Base-by-base conservation (phyloP, 208 protist species). In the Trypanosoma rangeli region DNA sequence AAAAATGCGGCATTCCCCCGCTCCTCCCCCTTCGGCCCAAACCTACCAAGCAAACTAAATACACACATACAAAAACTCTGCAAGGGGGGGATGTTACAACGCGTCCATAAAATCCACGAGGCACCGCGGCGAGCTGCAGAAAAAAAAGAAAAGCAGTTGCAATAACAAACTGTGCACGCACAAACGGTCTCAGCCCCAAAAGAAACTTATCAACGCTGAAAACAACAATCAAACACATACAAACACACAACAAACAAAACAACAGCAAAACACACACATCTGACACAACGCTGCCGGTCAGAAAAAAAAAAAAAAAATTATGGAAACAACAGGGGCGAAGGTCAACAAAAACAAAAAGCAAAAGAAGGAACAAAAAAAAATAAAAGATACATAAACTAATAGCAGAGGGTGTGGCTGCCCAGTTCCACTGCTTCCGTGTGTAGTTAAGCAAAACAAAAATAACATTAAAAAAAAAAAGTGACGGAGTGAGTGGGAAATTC, bases 361-460 rank as follows among this genome's bases (percentile, higher is more conserved):
- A 22, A 48, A 42, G 35, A 61, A 68, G 53, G 3, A 24, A 28
- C 24, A 48, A 33, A 10, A 68, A 22, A 5, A 26, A 73, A 22
- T 1, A 0, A 48, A 42, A 58, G 48, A n/a, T 18, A 61, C 55
- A 42, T 33, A 57, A 13, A 46, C 20, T 48, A 61, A 59, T 63
- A 70, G 9, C 33, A 67, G 20, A 3, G 22, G 46, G 26, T n/a
- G 26, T 60, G 65, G 15, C 1, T 10, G n/a, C 15, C 48, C 20
- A 26, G n/a, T 8, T 26, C 48, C 48, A 5, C 48, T 52, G 15
- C 48, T 52, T 52, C 48, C 48, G 20, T 8, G 20, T 8, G 7
- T 7, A 37, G 33, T 2, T 37, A 7, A 61, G 29, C 58, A 62
- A 52, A n/a, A 48, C 39, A 57, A 48, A 57, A 35, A 55, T 56